Evolutionary conservation across 768 basidiomycete genomes (phyloP).

Genomic region (Pulveroboletus sp.): DNA sequence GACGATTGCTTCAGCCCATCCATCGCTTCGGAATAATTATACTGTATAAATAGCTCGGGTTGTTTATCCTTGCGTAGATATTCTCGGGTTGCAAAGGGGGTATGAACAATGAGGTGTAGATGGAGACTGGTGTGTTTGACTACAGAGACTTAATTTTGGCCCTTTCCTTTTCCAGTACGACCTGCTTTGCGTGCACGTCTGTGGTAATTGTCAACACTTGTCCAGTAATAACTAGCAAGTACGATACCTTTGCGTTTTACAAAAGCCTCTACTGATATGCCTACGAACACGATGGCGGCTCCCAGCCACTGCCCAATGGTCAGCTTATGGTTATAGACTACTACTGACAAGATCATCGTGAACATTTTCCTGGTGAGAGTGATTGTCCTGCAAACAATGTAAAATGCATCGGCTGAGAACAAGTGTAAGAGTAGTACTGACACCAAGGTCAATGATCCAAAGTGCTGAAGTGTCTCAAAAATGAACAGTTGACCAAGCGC

Average conservation of each 20-base stretch:
- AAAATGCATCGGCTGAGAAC: not conserved
- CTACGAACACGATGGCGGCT: constrained; percentile 89
- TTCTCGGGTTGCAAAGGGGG: constrained; percentile 9
- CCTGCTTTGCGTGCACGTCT: constrained; percentile 80
- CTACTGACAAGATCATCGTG: constrained; percentile 94
- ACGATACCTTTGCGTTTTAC: constrained; percentile 79
- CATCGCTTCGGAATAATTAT: constrained; percentile 16
- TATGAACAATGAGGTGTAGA: constrained; percentile 6
- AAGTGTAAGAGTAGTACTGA: constrained; percentile 36
- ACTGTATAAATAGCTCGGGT: constrained; percentile 21
- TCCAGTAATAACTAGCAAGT: constrained; percentile 1
- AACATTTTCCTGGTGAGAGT: constrained; percentile 96
- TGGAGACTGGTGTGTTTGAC: constrained; percentile 6
- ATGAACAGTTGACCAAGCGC: constrained; percentile 97
- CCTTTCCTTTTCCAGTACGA: constrained; percentile 79
- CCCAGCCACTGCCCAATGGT: constrained; percentile 88
- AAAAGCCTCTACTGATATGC: constrained; percentile 89
- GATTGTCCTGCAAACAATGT: constrained; percentile 58
- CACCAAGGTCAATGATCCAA: constrained; percentile 87
- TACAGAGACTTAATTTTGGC: constrained; percentile 77
- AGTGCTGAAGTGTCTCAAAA: constrained; percentile 91
- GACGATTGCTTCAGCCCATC: not conserved
- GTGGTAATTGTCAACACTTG: constrained; percentile 7
- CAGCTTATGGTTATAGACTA: constrained; percentile 86
- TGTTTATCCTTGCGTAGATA: constrained; percentile 15